Conservation (phyloP, 2,329 filamentous ascomycete species). For the Penicillium sp. region DNA sequence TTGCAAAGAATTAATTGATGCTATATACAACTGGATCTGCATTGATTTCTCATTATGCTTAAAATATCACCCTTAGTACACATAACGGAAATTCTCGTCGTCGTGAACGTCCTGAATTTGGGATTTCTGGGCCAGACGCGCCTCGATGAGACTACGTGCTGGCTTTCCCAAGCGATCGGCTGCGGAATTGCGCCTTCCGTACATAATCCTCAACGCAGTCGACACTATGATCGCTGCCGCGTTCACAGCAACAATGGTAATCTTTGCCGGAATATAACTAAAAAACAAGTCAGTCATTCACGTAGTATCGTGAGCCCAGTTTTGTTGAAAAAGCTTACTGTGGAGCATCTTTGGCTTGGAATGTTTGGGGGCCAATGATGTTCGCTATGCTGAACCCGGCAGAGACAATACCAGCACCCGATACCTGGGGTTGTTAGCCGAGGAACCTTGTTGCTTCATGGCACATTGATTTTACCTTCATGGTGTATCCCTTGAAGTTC, state of each 20-base stretch:
- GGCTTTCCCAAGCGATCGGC: constrained; percentile 22
- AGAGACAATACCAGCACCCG: constrained; percentile 47
- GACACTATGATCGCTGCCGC: constrained; percentile 31
- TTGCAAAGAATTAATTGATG: too few species aligned
- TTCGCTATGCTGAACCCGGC: constrained; percentile 45
- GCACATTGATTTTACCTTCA: constrained; percentile 19
- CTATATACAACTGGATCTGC: not conserved
- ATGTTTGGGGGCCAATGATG: constrained; percentile 45
- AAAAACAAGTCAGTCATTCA: not conserved
- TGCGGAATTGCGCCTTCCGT: constrained; percentile 28
- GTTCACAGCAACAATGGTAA: constrained; percentile 41
- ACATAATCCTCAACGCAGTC: constrained; percentile 25
- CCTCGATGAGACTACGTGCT: constrained; percentile 25
- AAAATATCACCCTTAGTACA: constrained; percentile 24
- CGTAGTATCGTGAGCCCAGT: too few species aligned
- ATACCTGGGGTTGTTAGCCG: constrained; percentile 40
- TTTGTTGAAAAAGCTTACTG: constrained; percentile 22
- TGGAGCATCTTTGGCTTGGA: constrained; percentile 47
- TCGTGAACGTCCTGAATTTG: constrained; percentile 24
- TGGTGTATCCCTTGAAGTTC: constrained; percentile 53
- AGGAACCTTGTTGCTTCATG: not conserved
- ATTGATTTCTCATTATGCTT: too few species aligned
- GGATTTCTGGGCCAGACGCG: constrained; percentile 14
- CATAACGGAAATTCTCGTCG: constrained; percentile 30
- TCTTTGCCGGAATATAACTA: constrained; percentile 37